Evolutionary conservation across 441 rosid genomes (phyloP), one percentile per base, ranked within the genome.

Genomic region (Flueggea neowawraea): DNA sequence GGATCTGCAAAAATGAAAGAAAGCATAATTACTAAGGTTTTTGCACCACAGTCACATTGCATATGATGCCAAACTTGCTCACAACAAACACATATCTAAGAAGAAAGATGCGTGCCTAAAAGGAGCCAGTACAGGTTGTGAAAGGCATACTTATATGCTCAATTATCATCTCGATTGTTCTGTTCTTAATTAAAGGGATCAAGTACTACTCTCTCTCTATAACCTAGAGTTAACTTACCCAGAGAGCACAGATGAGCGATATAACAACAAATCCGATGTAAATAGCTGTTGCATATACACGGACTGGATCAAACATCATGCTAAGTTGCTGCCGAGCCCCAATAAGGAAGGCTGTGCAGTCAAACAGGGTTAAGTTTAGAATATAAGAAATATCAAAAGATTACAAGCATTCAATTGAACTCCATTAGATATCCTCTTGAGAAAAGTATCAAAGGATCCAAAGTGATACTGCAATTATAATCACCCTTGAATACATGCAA

Each of bases 331-430:
- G 86, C 65, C 57, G 76, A 75, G 81, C 78, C 76, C 97, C 96
- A 70, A 87, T 76, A 63, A 94, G 85, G 69, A 95, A 91, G 75
- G 80, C 97, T 88, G 99, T 91, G 88, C 96, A 91, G 96, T 84
- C 96, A 80, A 75, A 75, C 62, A 70, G 36, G 68, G 67, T 69
- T 61, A 61, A 60, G 60, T 62, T 73, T 50, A 65, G 66, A 71
- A 73, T 58, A 39, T 48, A 43, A 75, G 50, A 62, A 61, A 58
- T 31, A 13, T 55, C 5, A 32, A 22, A 50, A 16, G 41, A 14
- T 60, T 13, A 60, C 64, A 57, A 50, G 10, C 1, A 16, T 52
- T 22, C 13, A 43, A 67, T 6, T 17, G 36, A 44, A 43, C 41
- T 36, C 9, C 44, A 31, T 57, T 43, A 15, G 57, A 48, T 6